Base-by-base conservation (phyloP, 129 eudicot species). In the Chrysanthemum seticuspe region DNA sequence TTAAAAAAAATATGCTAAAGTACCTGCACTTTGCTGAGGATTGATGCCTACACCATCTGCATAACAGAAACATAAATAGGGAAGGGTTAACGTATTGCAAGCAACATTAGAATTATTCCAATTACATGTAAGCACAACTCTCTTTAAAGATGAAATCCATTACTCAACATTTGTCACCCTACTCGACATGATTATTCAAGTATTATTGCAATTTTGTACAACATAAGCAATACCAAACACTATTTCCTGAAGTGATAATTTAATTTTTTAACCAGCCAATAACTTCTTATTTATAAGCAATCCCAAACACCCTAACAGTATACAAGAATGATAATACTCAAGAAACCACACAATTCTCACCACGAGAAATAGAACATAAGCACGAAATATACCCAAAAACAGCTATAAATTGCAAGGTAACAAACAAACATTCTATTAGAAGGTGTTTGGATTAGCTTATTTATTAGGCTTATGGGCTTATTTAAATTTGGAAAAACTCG, bases 11-110 rank as follows among this genome's bases (percentile, higher is more conserved):
- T 12, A 34, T 25, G 57, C 36, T 51, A 57, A 13, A 49, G 49
- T 87, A 89, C 98, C 99, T 83, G 99, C 99, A 90, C 97, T 90
- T 83, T 95, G 99, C 62, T 95, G 99, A 70, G 99, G 99, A 82
- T 95, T 95, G 76, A 94, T 94, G 79, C 99, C 99, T 62, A 94
- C 97, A 75, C 97, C 99, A 86, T 93, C 98, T 93, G 95, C 74
- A 73, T 25, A 73, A 62, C 54, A 60, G 48, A 23, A 48, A 79
- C 23, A 65, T 1, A 18, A 16, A 45, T 23, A 23, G 10, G 36
- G 40, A 65, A 7, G 47, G 47, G 3, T 65, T 40, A 65, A 40
- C 13, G 15, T 65, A 65, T 44, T 6, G 53, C 69, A n/a, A 34
- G 1, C 12, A 6, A 62, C 34, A 29, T 61, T 61, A 13, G n/a